Evolutionary conservation across 75 land plant genomes (phyloP).

Genomic region (Azolla pinnata): DNA sequence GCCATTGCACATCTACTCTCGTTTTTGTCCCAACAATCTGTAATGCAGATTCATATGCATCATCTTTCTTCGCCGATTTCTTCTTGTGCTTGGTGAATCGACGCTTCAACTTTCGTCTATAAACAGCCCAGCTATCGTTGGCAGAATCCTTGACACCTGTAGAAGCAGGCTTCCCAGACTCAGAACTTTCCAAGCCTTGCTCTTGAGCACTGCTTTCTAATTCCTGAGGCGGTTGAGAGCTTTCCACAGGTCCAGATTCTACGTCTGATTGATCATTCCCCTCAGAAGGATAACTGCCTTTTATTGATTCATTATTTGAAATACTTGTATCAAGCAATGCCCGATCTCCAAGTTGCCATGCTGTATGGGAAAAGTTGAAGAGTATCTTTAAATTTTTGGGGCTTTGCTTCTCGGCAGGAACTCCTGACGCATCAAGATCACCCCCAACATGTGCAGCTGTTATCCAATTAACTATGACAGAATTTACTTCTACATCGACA

Average conservation of each 20-base stretch:
- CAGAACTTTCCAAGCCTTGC: background rate
- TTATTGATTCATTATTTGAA: background rate
- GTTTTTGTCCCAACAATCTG: conserved; percentile 59
- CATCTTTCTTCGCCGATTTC: conserved; percentile 47
- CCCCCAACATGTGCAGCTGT: conserved; percentile 47
- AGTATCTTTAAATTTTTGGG: conserved; percentile 61
- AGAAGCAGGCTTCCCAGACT: background rate
- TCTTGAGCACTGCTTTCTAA: background rate
- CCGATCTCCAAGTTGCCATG: conserved; percentile 94
- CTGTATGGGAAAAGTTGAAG: conserved; percentile 67
- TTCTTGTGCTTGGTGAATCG: conserved; percentile 49
- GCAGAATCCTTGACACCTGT: conserved; percentile 22
- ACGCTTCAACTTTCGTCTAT: conserved; percentile 51
- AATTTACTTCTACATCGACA: conserved; percentile 56
- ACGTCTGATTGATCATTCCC: background rate
- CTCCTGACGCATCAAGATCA: conserved; percentile 38
- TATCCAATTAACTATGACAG: conserved; percentile 79
- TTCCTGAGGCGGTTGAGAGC: too few species aligned
- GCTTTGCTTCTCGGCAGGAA: conserved; percentile 74
- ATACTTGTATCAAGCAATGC: conserved; percentile 36
- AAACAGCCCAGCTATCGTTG: conserved; percentile 39
- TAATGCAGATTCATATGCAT: conserved; percentile 56
- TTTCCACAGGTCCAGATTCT: too few species aligned
- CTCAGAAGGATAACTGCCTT: background rate
- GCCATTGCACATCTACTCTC: conserved; percentile 85